A percentile compares a stretch with the other conserved stretches of the same genome.
phyloP scores from a whole-genome alignment of 2,329 filamentous ascomycete species.

The Phoma sp. region DNA sequence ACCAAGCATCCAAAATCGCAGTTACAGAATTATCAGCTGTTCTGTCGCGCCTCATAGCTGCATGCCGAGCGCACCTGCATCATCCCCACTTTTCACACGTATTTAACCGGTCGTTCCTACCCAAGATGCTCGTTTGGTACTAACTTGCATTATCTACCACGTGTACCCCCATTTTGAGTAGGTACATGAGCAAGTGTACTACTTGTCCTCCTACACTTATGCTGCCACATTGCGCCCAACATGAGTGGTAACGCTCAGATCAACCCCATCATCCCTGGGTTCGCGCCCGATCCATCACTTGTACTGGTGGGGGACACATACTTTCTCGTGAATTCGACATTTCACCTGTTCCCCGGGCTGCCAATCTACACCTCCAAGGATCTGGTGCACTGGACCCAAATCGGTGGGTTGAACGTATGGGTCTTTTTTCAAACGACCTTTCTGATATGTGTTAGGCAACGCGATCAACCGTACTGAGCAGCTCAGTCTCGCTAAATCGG shows the following conservation, averaged over 20 bases:
- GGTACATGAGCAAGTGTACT: not conserved
- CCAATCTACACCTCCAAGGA: slow-evolving; percentile 59
- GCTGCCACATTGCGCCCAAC: not conserved
- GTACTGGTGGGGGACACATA: slow-evolving; percentile 52
- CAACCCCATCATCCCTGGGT: slow-evolving; percentile 53
- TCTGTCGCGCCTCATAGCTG: not conserved
- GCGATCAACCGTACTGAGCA: slow-evolving; percentile 55
- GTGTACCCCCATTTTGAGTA: not conserved
- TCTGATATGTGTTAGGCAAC: slow-evolving; percentile 37
- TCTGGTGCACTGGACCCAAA: slow-evolving; percentile 56
- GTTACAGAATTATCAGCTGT: not conserved
- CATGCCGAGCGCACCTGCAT: not conserved
- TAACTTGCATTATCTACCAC: not conserved
- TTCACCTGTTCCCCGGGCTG: slow-evolving; percentile 58
- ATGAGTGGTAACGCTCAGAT: not conserved
- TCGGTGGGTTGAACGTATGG: slow-evolving; percentile 2
- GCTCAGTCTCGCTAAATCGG: slow-evolving; percentile 54
- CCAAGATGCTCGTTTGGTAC: not conserved
- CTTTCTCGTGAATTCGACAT: slow-evolving; percentile 58
- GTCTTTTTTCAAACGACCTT: not conserved
- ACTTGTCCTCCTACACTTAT: not conserved
- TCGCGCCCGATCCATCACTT: slow-evolving; percentile 56
- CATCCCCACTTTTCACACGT: not conserved
- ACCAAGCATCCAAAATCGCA: not conserved
- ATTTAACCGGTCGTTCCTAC: not conserved